phyloP scores from a whole-genome alignment of 2,329 filamentous ascomycete species.

The Dothideomycetidae sp. region DNA sequence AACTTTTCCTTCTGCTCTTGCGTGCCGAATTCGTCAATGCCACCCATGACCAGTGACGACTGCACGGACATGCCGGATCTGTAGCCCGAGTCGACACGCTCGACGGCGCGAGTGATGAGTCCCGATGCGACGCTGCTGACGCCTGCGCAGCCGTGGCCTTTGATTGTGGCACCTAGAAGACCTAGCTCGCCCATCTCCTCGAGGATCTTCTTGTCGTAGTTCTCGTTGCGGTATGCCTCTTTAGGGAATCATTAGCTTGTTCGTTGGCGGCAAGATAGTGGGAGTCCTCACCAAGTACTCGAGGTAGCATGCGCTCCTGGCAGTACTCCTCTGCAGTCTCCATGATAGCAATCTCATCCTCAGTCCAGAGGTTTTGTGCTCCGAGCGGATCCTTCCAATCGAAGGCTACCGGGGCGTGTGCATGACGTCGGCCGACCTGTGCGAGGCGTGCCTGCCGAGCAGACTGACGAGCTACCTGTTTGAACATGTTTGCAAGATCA shows the following conservation, averaged over 20 bases:
- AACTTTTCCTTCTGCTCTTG: constrained; percentile 76
- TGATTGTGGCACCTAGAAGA: constrained; percentile 71
- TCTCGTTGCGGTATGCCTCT: constrained; percentile 78
- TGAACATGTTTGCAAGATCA: constrained; percentile 27
- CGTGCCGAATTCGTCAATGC: constrained; percentile 77
- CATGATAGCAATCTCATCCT: constrained; percentile 79
- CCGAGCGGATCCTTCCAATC: constrained; percentile 86
- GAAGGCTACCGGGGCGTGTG: constrained; percentile 41
- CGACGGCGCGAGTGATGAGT: constrained; percentile 77
- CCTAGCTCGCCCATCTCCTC: constrained; percentile 87
- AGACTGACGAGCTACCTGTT: constrained; percentile 23
- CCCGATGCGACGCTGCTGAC: constrained; percentile 80
- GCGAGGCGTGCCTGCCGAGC: constrained; percentile 18
- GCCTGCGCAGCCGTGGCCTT: constrained; percentile 79
- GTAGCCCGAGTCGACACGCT: constrained; percentile 83
- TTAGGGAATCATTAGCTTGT: constrained; percentile 8
- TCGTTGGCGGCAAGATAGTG: neutral
- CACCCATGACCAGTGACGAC: constrained; percentile 84
- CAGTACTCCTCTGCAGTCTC: constrained; percentile 90
- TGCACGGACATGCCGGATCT: constrained; percentile 88
- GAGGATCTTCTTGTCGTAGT: constrained; percentile 74
- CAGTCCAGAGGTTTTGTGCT: constrained; percentile 61
- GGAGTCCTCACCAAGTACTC: constrained; percentile 56
- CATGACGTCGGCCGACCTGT: constrained; percentile 24
- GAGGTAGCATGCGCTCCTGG: constrained; percentile 72